Evolutionary conservation across 2,329 filamentous ascomycete species (phyloP).

Genomic region (Alternaria ethzedia): DNA sequence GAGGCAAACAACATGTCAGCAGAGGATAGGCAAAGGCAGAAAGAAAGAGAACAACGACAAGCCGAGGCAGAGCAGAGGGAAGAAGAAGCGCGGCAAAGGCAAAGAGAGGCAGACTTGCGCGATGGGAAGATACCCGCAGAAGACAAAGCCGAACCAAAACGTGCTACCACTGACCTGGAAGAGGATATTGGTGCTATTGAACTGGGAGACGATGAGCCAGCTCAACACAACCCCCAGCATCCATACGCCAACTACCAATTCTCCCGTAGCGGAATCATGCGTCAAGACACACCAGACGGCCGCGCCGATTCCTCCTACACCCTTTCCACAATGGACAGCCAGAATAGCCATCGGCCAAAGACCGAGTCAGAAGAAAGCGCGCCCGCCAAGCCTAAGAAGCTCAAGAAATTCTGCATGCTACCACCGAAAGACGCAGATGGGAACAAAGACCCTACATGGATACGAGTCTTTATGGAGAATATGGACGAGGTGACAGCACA

Average conservation of each 20-base stretch:
- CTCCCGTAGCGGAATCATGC: slow-evolving; percentile 39
- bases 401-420: slow-evolving; percentile 80
- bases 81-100: slow-evolving; percentile 21
- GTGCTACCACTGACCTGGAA: slow-evolving; percentile 15
- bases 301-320: slow-evolving; percentile 27
- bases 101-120: slow-evolving; percentile 9
- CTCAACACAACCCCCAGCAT: slow-evolving; percentile 4
- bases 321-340: slow-evolving; percentile 26
- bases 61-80: slow-evolving; percentile 11
- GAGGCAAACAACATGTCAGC: slow-evolving; percentile 5
- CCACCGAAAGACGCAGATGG: slow-evolving; percentile 65
- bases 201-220: slow-evolving; percentile 14
- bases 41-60: slow-evolving; percentile 12
- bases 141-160: slow-evolving; percentile 1
- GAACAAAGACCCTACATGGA: slow-evolving; percentile 73
- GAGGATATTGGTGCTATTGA: slow-evolving; percentile 33
- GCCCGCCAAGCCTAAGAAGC: slow-evolving; percentile 55
- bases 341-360: slow-evolving; percentile 2
- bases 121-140: slow-evolving; percentile 16
- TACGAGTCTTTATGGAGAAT: slow-evolving; percentile 78
- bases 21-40: slow-evolving; percentile 12
- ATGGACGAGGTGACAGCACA: slow-evolving; percentile 88
- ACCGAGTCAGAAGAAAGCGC: neutral
- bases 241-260: slow-evolving; percentile 40
- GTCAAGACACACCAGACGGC: slow-evolving; percentile 32